Evolutionary conservation across 352 stramenopile species (phyloP).

Genomic region (Phytopythium ostracodes): DNA sequence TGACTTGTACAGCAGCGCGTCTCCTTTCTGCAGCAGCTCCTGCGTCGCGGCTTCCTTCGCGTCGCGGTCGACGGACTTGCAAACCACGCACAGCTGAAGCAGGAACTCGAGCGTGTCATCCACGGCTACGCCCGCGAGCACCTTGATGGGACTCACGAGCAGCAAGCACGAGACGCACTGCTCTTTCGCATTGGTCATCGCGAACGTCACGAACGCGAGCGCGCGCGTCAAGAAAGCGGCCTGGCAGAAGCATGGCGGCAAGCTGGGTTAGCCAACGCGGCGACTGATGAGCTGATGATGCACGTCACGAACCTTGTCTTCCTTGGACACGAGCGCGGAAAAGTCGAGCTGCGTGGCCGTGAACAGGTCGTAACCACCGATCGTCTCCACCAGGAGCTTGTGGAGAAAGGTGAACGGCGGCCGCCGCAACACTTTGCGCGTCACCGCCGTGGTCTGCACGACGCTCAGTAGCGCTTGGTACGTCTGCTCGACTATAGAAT

Average conservation of each 20-base stretch:
- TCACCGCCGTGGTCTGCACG: constrained; percentile 69
- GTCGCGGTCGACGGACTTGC: constrained; percentile 34
- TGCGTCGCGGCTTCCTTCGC: constrained; percentile 50
- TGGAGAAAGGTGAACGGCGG: constrained; percentile 84
- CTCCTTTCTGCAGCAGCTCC: constrained; percentile 59
- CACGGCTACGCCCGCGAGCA: constrained; percentile 64
- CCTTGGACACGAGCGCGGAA: constrained; percentile 49
- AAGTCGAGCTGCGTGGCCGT: constrained; percentile 61
- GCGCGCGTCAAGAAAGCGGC: constrained; percentile 74
- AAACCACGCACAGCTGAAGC: constrained; percentile 63
- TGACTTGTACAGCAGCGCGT: constrained; percentile 63
- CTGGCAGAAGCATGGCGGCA: constrained; percentile 10
- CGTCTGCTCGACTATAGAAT: constrained; percentile 47
- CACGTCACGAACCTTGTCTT: constrained; percentile 54
- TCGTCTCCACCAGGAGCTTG: constrained; percentile 69
- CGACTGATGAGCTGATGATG: neutral
- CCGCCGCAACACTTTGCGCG: constrained; percentile 54
- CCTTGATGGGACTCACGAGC: constrained; percentile 81
- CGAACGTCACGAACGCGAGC: constrained; percentile 68
- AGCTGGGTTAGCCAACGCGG: neutral
- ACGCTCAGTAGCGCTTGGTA: constrained; percentile 58
- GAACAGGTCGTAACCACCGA: constrained; percentile 62
- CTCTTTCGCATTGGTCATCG: constrained; percentile 34
- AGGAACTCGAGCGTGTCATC: constrained; percentile 73
- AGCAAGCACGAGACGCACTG: constrained; percentile 61